Percentiles rank a stretch among this genome's conserved stretches.
Evolutionary conservation across 139 green algal genomes (phyloP).

Genomic region (Volvox africanus): DNA sequence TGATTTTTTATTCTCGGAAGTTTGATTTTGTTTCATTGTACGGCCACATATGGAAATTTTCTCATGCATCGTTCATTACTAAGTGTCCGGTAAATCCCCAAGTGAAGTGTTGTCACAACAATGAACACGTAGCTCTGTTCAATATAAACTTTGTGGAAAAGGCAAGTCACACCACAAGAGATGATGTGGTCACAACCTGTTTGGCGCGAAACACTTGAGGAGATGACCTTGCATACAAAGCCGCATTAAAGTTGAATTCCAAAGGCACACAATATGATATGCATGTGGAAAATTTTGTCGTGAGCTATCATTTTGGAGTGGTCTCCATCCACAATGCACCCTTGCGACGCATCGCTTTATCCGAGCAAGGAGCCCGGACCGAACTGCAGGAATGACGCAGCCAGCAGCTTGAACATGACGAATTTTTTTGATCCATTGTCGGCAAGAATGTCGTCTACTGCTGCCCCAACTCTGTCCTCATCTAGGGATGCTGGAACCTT

Average conservation of each 20-base stretch:
- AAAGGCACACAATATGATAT: background rate
- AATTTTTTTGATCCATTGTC: background rate
- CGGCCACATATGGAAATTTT: too few relatives aligned
- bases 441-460: background rate
- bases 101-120: too few relatives aligned
- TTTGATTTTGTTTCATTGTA: too few relatives aligned
- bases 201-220: background rate
- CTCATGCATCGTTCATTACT: too few relatives aligned
- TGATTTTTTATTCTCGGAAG: too few relatives aligned
- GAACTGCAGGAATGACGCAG: background rate
- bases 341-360: background rate
- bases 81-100: too few relatives aligned
- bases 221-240: background rate
- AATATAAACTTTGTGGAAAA: too few relatives aligned
- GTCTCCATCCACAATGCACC: background rate
- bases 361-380: background rate
- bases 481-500: background rate
- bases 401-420: background rate
- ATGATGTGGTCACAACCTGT: background rate
- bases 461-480: background rate
- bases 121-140: too few relatives aligned
- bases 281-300: background rate
- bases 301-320: background rate
- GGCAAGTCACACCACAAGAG: too few relatives aligned
- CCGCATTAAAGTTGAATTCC: background rate